Conservation (phyloP, 352 stramenopile species). For the Globisporangium echinulatum region DNA sequence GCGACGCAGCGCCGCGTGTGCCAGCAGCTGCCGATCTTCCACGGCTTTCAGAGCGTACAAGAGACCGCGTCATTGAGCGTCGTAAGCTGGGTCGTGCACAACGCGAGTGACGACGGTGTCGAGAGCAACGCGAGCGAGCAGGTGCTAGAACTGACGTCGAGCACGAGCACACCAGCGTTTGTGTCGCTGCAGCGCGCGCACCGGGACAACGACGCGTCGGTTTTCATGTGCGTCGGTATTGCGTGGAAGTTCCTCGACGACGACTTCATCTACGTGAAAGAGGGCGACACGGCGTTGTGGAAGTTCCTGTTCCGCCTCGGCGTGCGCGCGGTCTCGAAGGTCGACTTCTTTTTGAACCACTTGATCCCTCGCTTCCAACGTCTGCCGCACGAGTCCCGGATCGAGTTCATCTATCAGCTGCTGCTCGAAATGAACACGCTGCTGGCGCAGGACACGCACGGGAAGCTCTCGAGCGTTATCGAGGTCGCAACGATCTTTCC, state of each 20-base stretch:
- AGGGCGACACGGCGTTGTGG: conserved; percentile 24
- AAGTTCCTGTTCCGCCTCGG: conserved; percentile 28
- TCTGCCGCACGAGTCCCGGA: conserved; percentile 19
- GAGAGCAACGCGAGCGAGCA: neutral
- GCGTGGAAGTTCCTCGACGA: conserved; percentile 39
- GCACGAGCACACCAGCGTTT: conserved; percentile 18
- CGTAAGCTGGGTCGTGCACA: conserved; percentile 6
- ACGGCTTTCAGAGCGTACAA: conserved; percentile 20
- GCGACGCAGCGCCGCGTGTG: conserved; percentile 25
- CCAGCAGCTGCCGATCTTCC: conserved; percentile 44
- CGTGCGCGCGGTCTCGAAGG: conserved; percentile 29
- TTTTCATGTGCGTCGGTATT: conserved; percentile 36
- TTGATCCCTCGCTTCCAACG: conserved; percentile 43
- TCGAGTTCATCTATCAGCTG: conserved; percentile 40
- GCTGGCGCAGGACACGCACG: conserved; percentile 33
- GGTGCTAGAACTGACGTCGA: conserved; percentile 4
- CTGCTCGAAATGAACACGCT: conserved; percentile 33
- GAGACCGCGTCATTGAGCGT: conserved; percentile 11
- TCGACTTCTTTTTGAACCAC: conserved; percentile 41
- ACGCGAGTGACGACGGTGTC: conserved; percentile 2
- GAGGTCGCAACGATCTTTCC: conserved; percentile 56
- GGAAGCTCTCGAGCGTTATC: conserved; percentile 31
- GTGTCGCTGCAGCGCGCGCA: conserved; percentile 20
- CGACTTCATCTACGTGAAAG: conserved; percentile 41
- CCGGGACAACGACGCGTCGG: conserved; percentile 10